A percentile compares a stretch with the other conserved stretches of the same genome.
These are phyloP conservation scores for Fusarium illudens DNA, from an alignment of 2,329 filamentous ascomycete genomes.

Conservation along the genomic window DNA sequence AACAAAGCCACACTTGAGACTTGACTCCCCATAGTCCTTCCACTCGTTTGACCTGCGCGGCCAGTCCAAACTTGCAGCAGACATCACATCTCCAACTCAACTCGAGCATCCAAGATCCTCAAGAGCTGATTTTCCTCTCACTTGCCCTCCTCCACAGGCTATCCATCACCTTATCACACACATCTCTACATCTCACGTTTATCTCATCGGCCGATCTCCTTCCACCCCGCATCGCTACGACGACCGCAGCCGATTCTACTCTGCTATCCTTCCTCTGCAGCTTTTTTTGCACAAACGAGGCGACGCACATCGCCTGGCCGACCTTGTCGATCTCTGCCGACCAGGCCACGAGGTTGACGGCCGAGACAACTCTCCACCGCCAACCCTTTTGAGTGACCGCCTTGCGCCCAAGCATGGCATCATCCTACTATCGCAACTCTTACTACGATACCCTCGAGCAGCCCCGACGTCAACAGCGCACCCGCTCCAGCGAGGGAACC, in stretches of 20 bases:
- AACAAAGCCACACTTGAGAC: conserved; percentile 40
- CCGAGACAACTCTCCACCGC: conserved; percentile 28
- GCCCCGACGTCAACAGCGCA: conserved; percentile 59
- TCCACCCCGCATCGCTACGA: conserved; percentile 32
- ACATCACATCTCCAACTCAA: conserved; percentile 19
- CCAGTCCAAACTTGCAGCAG: conserved; percentile 29
- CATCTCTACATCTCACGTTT: conserved; percentile 13
- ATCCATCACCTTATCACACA: not conserved
- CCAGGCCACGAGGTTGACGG: conserved; percentile 27
- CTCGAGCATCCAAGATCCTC: conserved; percentile 9
- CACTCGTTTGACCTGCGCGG: conserved; percentile 17
- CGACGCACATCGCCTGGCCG: not conserved
- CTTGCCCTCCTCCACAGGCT: conserved; percentile 1
- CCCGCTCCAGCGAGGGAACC: conserved; percentile 85
- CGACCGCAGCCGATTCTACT: conserved; percentile 10
- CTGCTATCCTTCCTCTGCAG: conserved; percentile 1
- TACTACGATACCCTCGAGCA: conserved; percentile 56
- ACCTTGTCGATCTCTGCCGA: not conserved
- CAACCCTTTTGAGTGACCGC: conserved; percentile 18
- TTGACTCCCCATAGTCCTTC: conserved; percentile 36
- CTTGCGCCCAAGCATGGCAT: conserved; percentile 56
- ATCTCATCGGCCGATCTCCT: conserved; percentile 27
- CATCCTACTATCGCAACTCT: conserved; percentile 63
- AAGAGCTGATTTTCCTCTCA: not conserved
- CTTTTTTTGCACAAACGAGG: not conserved